Evolutionary conservation across 176 grass and related monocot species (phyloP).

Genomic region (Cymbopogon citratus): DNA sequence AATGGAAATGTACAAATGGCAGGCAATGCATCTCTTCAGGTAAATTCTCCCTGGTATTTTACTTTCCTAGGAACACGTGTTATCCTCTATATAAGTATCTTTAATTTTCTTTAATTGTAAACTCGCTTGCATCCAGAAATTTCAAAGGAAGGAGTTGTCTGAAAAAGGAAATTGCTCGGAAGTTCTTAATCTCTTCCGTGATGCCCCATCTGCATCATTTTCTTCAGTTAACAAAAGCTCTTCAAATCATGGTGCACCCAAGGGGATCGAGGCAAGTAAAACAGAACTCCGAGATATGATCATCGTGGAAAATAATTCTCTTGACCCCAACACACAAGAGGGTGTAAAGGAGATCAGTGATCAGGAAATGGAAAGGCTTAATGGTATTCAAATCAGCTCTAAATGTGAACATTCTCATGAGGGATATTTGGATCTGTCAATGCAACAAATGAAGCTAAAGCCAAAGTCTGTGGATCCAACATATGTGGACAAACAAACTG

Average conservation of each 20-base stretch:
- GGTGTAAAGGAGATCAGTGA: conserved; percentile 32
- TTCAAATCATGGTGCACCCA: conserved; percentile 38
- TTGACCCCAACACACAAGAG: conserved; percentile 15
- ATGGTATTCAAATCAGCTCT: conserved; percentile 25
- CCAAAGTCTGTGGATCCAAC: conserved; percentile 28
- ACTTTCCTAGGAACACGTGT: conserved; percentile 3
- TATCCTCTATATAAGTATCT: conserved; percentile 16
- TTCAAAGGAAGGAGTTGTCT: conserved; percentile 48
- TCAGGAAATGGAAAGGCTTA: conserved; percentile 31
- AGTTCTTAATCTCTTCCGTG: conserved; percentile 68
- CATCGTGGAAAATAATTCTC: conserved; percentile 37
- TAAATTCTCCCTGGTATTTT: conserved; percentile 30
- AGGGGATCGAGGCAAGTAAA: conserved; percentile 31
- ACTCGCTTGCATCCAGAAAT: conserved; percentile 39
- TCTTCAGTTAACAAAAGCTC: conserved; percentile 72
- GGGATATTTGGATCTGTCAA: conserved; percentile 31
- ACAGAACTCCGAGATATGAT: conserved; percentile 36
- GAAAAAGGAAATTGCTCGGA: conserved; percentile 68
- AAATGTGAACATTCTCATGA: conserved; percentile 25
- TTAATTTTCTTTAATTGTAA: conserved; percentile 23
- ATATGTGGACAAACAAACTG: conserved; percentile 22
- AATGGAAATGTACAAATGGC: conserved; percentile 35
- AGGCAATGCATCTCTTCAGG: conserved; percentile 48
- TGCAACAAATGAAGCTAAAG: conserved; percentile 37
- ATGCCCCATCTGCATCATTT: conserved; percentile 64